A percentile compares a stretch with the other conserved stretches of the same genome.
These are phyloP conservation scores for Nicotiana knightiana DNA, from an alignment of 257 asterid genomes.

Conservation along the genomic window DNA sequence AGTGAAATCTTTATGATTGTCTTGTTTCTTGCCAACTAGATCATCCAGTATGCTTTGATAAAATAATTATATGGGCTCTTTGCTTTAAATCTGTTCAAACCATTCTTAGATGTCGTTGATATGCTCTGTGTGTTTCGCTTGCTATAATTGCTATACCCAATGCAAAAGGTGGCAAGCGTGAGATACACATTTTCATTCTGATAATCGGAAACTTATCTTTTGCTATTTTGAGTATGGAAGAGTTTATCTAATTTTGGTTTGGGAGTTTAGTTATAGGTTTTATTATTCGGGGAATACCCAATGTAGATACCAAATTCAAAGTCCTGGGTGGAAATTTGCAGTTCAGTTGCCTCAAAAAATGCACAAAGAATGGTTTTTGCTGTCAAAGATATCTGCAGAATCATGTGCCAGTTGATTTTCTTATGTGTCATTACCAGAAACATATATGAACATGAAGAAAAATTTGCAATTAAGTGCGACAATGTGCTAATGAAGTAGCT, in stretches of 20 bases:
- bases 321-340: neutral
- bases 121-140: neutral
- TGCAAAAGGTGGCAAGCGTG: neutral
- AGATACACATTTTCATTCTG: neutral
- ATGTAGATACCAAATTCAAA: neutral
- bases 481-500: neutral
- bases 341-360: neutral
- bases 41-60: neutral
- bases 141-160: neutral
- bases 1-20: conserved; percentile 1
- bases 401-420: neutral
- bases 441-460: neutral
- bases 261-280: neutral
- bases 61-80: neutral
- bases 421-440: neutral
- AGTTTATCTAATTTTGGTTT: neutral
- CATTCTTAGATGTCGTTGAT: neutral
- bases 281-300: neutral
- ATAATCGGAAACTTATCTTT: neutral
- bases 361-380: neutral
- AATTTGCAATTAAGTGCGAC: neutral
- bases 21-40: neutral
- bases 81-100: too few species aligned
- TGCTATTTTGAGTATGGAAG: neutral
- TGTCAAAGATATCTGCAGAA: neutral